phyloP scores from a whole-genome alignment of 2,329 filamentous ascomycete species.

The Periconia sp. region DNA sequence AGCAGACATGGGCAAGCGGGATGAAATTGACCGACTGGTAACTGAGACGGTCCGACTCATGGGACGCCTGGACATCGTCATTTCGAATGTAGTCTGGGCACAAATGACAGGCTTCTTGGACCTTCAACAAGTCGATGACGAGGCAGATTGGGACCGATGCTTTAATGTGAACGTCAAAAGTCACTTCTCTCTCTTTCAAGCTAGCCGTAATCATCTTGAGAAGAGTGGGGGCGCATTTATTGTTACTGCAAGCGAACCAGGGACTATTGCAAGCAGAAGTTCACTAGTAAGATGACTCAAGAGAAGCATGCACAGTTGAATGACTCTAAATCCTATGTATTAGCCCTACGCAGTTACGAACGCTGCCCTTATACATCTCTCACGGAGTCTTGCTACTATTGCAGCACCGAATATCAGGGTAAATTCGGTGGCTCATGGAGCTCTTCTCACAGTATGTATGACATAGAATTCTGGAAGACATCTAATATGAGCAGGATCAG shows the following conservation, averaged over 20 bases:
- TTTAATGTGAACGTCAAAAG: slow-evolving; percentile 63
- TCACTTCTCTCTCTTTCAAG: slow-evolving; percentile 54
- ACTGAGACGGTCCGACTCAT: slow-evolving; percentile 45
- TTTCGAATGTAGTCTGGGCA: slow-evolving; percentile 62
- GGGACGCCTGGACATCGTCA: slow-evolving; percentile 50
- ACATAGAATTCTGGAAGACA: too few relatives aligned
- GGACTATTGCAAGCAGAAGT: slow-evolving; percentile 60
- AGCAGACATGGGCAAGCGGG: slow-evolving; percentile 14
- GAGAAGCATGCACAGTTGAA: not conserved
- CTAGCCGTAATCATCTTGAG: slow-evolving; percentile 62
- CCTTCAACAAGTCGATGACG: slow-evolving; percentile 58
- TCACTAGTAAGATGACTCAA: slow-evolving; percentile 50
- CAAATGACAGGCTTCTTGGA: slow-evolving; percentile 61
- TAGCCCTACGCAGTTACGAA: slow-evolving; percentile 76
- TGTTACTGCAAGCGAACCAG: slow-evolving; percentile 66
- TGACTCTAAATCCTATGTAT: not conserved
- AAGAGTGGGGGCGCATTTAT: slow-evolving; percentile 64
- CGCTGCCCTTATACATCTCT: slow-evolving; percentile 70
- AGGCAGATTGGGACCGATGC: slow-evolving; percentile 67
- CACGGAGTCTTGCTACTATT: slow-evolving; percentile 65
- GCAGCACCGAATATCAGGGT: slow-evolving; percentile 66
- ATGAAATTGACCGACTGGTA: slow-evolving; percentile 39
- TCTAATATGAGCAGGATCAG: too few relatives aligned
- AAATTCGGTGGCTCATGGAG: slow-evolving; percentile 66
- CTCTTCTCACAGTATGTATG: slow-evolving; percentile 62